Evolutionary conservation across 352 stramenopile species (phyloP).

Genomic region (Phytophthora capsici): DNA sequence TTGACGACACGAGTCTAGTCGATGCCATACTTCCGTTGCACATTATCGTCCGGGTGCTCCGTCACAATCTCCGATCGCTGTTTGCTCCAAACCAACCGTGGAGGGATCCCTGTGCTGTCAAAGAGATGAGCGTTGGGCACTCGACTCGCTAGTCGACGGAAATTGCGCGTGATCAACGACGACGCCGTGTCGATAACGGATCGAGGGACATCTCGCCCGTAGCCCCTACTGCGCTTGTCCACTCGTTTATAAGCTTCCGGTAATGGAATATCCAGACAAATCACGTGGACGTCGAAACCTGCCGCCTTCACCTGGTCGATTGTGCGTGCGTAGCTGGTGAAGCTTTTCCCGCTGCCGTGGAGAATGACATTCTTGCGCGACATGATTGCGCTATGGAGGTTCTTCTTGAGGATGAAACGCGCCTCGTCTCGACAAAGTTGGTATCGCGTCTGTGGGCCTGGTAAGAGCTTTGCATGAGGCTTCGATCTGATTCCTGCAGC

Average conservation of each 20-base stretch:
- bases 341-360: constrained; percentile 78
- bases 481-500: constrained; percentile 14
- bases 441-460: constrained; percentile 71
- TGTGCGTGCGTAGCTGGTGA: constrained; percentile 63
- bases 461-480: constrained; percentile 33
- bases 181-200: constrained; percentile 73
- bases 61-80: constrained; percentile 57
- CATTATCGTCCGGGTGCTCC: constrained; percentile 50
- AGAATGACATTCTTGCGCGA: constrained; percentile 83
- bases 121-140: constrained; percentile 80
- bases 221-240: constrained; percentile 66
- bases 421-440: constrained; percentile 83
- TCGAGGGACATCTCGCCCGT: constrained; percentile 69
- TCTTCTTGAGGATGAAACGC: constrained; percentile 84
- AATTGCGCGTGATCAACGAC: constrained; percentile 71
- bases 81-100: constrained; percentile 80
- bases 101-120: constrained; percentile 64
- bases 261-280: constrained; percentile 76
- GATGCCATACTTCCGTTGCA: constrained; percentile 77
- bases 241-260: constrained; percentile 74
- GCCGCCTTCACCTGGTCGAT: constrained; percentile 74
- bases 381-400: constrained; percentile 79
- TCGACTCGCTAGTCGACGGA: constrained; percentile 59
- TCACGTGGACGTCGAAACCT: constrained; percentile 77
- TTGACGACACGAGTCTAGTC: constrained; percentile 36